These are phyloP conservation scores for Tolypocladium tropicale DNA, from an alignment of 2,329 filamentous ascomycete genomes.

Conservation along the genomic window DNA sequence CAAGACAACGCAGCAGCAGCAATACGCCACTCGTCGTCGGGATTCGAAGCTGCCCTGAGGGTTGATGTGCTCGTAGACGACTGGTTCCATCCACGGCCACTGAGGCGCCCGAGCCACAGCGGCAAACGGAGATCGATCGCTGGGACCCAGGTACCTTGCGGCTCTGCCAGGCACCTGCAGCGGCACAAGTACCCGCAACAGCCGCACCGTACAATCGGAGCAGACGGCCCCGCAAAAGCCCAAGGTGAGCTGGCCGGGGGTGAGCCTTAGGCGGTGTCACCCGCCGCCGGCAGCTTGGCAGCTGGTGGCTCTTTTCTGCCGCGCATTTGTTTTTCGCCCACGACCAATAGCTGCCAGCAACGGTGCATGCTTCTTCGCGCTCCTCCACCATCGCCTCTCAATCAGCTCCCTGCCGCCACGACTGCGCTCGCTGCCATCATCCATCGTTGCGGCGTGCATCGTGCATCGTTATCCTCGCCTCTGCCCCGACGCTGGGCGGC, in stretches of 20 bases:
- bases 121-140: not conserved
- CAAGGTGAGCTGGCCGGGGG: not conserved
- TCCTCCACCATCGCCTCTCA: slow-evolving; percentile 8
- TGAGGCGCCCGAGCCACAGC: not conserved
- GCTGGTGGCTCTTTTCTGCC: slow-evolving; percentile 2
- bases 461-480: slow-evolving; percentile 2
- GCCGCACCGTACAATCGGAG: not conserved
- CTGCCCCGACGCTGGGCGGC: slow-evolving; percentile 5
- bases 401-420: not conserved
- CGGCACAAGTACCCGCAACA: not conserved
- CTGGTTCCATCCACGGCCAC: no score
- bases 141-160: not conserved
- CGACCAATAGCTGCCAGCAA: slow-evolving; percentile 16
- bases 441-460: slow-evolving; percentile 3
- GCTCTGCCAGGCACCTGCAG: not conserved
- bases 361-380: slow-evolving; percentile 10
- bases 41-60: not conserved
- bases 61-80: no score
- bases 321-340: slow-evolving; percentile 17
- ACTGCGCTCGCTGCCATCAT: not conserved
- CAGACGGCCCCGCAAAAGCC: not conserved
- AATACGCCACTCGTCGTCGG: no score
- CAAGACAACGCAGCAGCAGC: no score
- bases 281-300: not conserved
- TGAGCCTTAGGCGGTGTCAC: no score